Conservation (phyloP, 768 basidiomycete genomes). For the Lentinula sp. region DNA sequence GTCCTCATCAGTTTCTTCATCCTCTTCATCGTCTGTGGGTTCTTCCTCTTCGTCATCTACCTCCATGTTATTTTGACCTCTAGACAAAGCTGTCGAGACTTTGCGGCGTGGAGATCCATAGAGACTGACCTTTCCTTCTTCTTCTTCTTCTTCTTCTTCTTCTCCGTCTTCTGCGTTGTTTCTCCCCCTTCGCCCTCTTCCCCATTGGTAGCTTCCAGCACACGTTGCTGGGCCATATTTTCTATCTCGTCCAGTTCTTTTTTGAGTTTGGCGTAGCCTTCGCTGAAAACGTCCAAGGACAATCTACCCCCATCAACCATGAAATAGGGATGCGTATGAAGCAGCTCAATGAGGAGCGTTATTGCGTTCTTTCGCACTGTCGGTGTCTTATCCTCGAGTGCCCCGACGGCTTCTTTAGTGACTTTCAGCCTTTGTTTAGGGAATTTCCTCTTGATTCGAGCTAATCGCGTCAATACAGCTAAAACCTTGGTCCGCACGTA, state of each 20-base stretch:
- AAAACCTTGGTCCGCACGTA: slow-evolving; percentile 92
- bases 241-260: slow-evolving; percentile 70
- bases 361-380: slow-evolving; percentile 84
- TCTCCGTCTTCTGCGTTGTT: slow-evolving; percentile 22
- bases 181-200: slow-evolving; percentile 24
- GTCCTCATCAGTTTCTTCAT: slow-evolving; percentile 23
- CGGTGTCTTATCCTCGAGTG: slow-evolving; percentile 86
- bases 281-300: slow-evolving; percentile 66
- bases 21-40: slow-evolving; percentile 31
- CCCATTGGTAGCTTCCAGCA: slow-evolving; percentile 34
- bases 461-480: slow-evolving; percentile 65
- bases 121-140: slow-evolving; percentile 5
- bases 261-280: slow-evolving; percentile 56
- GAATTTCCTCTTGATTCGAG: slow-evolving; percentile 69
- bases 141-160: slow-evolving; percentile 15
- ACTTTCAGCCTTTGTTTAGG: slow-evolving; percentile 79
- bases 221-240: slow-evolving; percentile 55
- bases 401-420: slow-evolving; percentile 68
- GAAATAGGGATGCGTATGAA: slow-evolving; percentile 87
- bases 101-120: no score
- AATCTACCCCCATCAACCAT: slow-evolving; percentile 79
- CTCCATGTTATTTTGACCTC: slow-evolving; percentile 16
- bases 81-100: background rate
- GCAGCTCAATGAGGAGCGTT: slow-evolving; percentile 63
- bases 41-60: slow-evolving; percentile 20